Base-by-base conservation (phyloP, 768 basidiomycete species). In the Mrakia hoshinonis region DNA sequence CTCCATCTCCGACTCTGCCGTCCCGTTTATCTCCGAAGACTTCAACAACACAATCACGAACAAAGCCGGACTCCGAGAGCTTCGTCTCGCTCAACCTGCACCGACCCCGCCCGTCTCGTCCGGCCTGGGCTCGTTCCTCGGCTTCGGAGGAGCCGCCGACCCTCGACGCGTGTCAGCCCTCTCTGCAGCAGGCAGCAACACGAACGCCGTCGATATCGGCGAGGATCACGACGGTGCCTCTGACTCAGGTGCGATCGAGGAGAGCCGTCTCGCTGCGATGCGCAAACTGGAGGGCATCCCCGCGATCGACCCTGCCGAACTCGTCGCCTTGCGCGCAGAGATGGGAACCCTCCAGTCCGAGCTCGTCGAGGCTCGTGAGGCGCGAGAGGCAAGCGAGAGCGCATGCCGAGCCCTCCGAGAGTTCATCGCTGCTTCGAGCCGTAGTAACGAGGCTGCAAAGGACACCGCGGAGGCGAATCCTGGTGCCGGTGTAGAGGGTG, bases 391-490 rank as follows among this genome's bases (percentile, higher is more conserved):
- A 31, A 67, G 65, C 24, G 70, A 72, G 47, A 43, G 24, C 10
- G 70, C 70, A 9, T 72, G 70, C 26, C 64, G 70, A 34, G 70
- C 70, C 13, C 47, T 72, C 20, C 39, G 70, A 34, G 70, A 72
- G 66, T 72, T 72, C 47, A 62, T 72, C 38, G 70, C 70, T 12
- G 9, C 52, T 36, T 48, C 69, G 24, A 61, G 58, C 34, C 36
- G 36, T 29, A 20, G 22, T 29, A 61, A 61, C 58, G 58, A 38
- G 34, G 58, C 58, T 38, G 34, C 58, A 4, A 22, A 18, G 31
- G 58, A 31, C 34, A 36, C 20, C 18, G 22, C 31, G n/a, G 58
- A 3, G 20, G 12, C 31, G n/a, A 22, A 36, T 10, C 22, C 18
- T 1, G 38, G 43, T 7, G 67, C 54, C 11, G 67, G 43, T 29